Evolutionary conservation across 345 rosid species (phyloP).

Genomic region (Eucalyptus pauciflora): DNA sequence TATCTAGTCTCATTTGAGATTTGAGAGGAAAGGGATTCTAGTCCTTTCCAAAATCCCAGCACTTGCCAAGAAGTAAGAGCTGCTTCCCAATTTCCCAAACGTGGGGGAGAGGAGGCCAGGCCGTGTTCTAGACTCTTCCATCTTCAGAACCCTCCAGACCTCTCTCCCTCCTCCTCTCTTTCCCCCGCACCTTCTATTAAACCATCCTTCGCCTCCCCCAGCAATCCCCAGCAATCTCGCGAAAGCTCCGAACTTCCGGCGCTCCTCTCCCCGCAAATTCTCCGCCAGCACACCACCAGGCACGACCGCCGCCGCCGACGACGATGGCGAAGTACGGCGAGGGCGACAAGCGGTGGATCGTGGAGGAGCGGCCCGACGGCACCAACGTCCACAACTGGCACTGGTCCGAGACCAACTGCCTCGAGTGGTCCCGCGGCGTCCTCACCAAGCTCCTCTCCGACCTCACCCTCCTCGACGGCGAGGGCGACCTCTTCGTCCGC

Average conservation of each 20-base stretch:
- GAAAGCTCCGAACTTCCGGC: background rate
- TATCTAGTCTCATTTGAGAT: background rate
- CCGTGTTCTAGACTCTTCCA: background rate
- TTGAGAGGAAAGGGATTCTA: background rate
- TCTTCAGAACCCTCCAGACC: background rate
- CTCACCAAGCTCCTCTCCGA: conserved; percentile 42
- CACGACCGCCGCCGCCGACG: background rate
- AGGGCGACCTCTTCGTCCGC: conserved; percentile 45
- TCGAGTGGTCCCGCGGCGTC: conserved; percentile 72
- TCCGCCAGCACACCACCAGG: background rate
- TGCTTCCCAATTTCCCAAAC: background rate
- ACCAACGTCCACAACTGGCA: conserved; percentile 99
- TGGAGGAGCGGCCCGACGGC: conserved; percentile 91
- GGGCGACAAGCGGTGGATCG: conserved; percentile 99
- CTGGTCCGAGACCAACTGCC: conserved; percentile 94
- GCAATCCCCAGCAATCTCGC: background rate
- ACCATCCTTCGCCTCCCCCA: background rate
- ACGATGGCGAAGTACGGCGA: conserved; percentile 91
- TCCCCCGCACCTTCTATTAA: too few relatives aligned
- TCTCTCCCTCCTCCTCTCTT: background rate
- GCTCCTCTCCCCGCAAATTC: background rate
- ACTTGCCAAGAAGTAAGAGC: background rate
- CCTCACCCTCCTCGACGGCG: conserved; percentile 51
- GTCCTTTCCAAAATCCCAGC: background rate
- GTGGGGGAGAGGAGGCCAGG: background rate